Evolutionary conservation across 441 rosid species (phyloP).

Genomic region (Geranium incanum): DNA sequence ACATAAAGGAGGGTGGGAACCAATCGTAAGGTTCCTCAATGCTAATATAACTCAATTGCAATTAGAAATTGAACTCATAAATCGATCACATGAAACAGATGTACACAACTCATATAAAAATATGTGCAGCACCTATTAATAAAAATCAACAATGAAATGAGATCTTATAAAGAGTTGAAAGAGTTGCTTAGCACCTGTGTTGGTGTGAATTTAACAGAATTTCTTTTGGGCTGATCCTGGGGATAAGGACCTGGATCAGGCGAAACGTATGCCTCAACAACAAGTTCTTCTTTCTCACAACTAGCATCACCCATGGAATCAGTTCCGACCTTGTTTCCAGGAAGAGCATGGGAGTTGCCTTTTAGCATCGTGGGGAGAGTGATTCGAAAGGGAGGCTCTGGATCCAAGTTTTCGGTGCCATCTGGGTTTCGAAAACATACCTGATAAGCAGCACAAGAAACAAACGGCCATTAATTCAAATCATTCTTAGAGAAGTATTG

Average conservation of each 20-base stretch:
- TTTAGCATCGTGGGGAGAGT: slow-evolving; percentile 70
- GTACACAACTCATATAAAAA: not conserved
- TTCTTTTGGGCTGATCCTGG: slow-evolving; percentile 97
- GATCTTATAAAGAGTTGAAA: slow-evolving; percentile 16
- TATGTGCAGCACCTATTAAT: not conserved
- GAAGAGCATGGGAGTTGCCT: slow-evolving; percentile 59
- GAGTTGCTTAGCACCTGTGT: slow-evolving; percentile 62
- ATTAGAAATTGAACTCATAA: not conserved
- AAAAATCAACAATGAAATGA: slow-evolving; percentile 15
- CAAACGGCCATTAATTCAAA: slow-evolving; percentile 10
- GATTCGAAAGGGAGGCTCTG: slow-evolving; percentile 77
- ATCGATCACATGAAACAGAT: not conserved
- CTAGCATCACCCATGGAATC: slow-evolving; percentile 44
- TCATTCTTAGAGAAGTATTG: not conserved
- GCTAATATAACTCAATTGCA: not conserved
- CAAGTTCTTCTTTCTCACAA: slow-evolving; percentile 55
- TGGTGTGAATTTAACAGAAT: slow-evolving; percentile 87
- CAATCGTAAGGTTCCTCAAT: not conserved
- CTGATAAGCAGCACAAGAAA: slow-evolving; percentile 30
- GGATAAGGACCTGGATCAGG: slow-evolving; percentile 98
- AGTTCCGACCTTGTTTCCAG: slow-evolving; percentile 53
- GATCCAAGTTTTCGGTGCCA: slow-evolving; percentile 56
- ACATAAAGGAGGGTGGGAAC: not conserved
- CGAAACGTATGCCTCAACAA: slow-evolving; percentile 86
- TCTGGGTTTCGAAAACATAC: slow-evolving; percentile 62